phyloP scores from a whole-genome alignment of 345 rosid genomes.

The Mangifera indica region DNA sequence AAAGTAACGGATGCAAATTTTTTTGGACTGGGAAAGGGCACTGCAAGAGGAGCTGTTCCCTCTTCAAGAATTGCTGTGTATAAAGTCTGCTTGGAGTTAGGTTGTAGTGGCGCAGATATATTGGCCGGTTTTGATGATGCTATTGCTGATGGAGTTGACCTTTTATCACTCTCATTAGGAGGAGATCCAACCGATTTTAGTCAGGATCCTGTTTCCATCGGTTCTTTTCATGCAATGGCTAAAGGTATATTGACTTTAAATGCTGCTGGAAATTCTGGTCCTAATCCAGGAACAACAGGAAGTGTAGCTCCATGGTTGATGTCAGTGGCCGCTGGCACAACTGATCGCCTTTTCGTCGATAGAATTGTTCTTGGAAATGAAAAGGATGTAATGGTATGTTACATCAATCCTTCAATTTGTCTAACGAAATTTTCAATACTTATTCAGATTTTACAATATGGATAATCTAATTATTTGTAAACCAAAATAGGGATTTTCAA shows the following conservation, averaged over 20 bases:
- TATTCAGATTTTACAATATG: too few species aligned
- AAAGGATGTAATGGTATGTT: conserved; percentile 35
- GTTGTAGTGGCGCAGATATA: background rate
- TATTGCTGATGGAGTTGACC: conserved; percentile 60
- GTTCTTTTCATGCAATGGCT: conserved; percentile 49
- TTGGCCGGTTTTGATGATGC: conserved; percentile 64
- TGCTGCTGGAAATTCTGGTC: conserved; percentile 41
- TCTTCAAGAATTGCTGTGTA: conserved; percentile 57
- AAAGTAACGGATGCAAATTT: conserved; percentile 34
- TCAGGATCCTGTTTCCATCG: conserved; percentile 31
- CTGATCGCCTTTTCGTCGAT: conserved; percentile 34
- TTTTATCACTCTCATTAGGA: conserved; percentile 36
- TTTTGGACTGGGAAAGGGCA: conserved; percentile 49
- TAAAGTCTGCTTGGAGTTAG: conserved; percentile 23
- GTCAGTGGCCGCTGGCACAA: conserved; percentile 48
- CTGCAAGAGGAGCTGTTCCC: conserved; percentile 61
- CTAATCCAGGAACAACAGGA: rapidly evolving
- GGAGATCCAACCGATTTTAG: rapidly evolving
- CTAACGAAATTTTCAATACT: too few species aligned
- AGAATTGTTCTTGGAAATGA: conserved; percentile 43
- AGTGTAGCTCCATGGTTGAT: conserved; percentile 51
- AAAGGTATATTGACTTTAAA: conserved; percentile 47
- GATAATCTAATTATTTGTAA: background rate
- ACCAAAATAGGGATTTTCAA: conserved; percentile 34
- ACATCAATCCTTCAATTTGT: background rate